Evolutionary conservation across 768 basidiomycete genomes (phyloP).

Genomic region (Boletus subparvulus): DNA sequence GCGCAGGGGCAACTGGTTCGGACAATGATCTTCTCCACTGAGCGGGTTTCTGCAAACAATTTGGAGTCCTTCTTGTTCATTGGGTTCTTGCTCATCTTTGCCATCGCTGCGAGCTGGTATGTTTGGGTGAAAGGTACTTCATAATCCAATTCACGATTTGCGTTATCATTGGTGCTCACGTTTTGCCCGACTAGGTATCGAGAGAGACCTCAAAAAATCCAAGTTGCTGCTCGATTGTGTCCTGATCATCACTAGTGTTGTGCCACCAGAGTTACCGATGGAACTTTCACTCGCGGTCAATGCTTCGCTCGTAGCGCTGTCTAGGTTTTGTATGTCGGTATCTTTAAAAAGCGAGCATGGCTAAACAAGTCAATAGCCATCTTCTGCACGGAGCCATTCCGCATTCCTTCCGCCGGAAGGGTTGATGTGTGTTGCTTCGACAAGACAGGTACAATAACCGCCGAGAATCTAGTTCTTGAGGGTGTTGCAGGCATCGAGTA

Average conservation of each 20-base stretch:
- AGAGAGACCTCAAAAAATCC: conserved; percentile 89
- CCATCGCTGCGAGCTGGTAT: conserved; percentile 96
- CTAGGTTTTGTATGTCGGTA: conserved; percentile 74
- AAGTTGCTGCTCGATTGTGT: conserved; percentile 95
- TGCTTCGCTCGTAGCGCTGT: conserved; percentile 87
- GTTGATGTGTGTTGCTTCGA: conserved; percentile 99
- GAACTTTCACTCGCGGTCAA: conserved; percentile 96
- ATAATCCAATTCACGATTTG: background rate
- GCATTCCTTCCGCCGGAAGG: conserved; percentile 92
- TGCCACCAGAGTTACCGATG: conserved; percentile 98
- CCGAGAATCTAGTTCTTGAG: conserved; percentile 91
- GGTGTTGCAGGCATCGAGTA: conserved; percentile 91
- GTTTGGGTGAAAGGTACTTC: conserved; percentile 90
- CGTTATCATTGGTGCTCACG: conserved; percentile 1
- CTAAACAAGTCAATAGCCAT: conserved; percentile 60
- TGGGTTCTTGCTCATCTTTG: conserved; percentile 95
- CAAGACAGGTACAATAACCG: conserved; percentile 98
- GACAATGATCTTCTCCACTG: conserved; percentile 99
- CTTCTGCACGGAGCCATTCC: conserved; percentile 98
- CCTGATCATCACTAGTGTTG: conserved; percentile 94
- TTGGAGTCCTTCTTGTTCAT: conserved; percentile 96
- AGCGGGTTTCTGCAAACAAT: conserved; percentile 96
- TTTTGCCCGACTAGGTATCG: conserved; percentile 59
- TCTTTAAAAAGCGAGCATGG: background rate
- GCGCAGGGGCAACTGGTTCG: conserved; percentile 95